Evolutionary conservation across 768 basidiomycete species (phyloP).

Genomic region (Collybia sordida): DNA sequence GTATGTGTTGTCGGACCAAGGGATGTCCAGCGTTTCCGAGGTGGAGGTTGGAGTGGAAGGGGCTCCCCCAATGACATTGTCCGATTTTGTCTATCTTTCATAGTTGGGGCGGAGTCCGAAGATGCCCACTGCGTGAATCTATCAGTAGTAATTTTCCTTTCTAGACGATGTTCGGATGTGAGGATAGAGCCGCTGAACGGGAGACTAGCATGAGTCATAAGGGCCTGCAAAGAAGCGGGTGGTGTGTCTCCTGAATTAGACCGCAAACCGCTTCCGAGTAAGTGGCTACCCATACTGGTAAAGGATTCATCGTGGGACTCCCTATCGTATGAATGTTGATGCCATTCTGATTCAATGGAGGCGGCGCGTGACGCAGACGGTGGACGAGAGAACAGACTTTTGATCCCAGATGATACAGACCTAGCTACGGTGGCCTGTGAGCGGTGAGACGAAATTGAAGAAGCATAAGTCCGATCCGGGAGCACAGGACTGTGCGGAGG

Average conservation of each 20-base stretch:
- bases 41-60: conserved; percentile 47
- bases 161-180: conserved; percentile 29
- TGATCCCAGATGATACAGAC: conserved; percentile 39
- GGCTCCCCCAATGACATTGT: conserved; percentile 31
- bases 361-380: conserved; percentile 55
- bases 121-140: conserved; percentile 11
- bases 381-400: conserved; percentile 60
- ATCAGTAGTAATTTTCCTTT: conserved; percentile 31
- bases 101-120: conserved; percentile 30
- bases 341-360: conserved; percentile 30
- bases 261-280: conserved; percentile 48
- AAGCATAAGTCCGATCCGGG: conserved; percentile 39
- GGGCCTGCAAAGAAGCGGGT: conserved; percentile 18
- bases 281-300: conserved; percentile 50
- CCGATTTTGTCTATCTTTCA: conserved; percentile 27
- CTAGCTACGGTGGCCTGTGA: conserved; percentile 43
- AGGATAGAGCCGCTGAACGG: conserved; percentile 29
- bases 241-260: conserved; percentile 33
- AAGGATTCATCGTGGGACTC: conserved; percentile 53
- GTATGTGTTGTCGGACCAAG: conserved; percentile 20
- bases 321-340: conserved; percentile 22
- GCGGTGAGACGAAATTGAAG: conserved; percentile 44
- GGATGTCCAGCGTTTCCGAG: conserved; percentile 48
- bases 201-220: conserved; percentile 27
- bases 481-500: conserved; percentile 24